Evolutionary conservation across 176 grass and related monocot genomes (phyloP).

Genomic region (Aegilops umbellulata): DNA sequence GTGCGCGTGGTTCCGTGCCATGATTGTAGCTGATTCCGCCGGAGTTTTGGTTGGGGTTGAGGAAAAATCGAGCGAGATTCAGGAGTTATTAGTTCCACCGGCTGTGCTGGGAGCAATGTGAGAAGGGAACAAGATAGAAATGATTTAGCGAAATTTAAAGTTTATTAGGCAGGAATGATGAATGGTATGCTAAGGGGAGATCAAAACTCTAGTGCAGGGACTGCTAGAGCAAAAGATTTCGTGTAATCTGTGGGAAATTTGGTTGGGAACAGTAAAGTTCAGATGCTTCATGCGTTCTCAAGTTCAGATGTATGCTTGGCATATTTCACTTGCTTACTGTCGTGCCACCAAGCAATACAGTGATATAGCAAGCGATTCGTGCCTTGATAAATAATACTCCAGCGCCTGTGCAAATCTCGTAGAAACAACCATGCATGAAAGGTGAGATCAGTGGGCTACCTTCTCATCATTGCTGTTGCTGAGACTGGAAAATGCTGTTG

Average conservation of each 20-base stretch:
- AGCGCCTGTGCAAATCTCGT: too few species aligned
- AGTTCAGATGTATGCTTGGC: background rate
- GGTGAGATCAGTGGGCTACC: background rate
- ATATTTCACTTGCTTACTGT: background rate
- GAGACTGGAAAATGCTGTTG: background rate
- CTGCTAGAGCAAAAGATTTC: background rate
- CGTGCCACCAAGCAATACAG: background rate
- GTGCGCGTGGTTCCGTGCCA: background rate
- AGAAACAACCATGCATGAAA: background rate
- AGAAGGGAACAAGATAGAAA: background rate
- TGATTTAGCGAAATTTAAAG: background rate
- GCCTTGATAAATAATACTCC: background rate
- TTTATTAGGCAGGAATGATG: background rate
- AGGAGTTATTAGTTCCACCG: background rate
- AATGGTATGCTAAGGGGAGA: background rate
- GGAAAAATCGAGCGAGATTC: background rate
- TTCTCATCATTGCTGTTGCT: background rate
- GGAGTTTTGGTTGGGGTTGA: background rate
- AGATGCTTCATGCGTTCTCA: background rate
- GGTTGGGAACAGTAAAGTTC: background rate
- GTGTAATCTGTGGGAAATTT: background rate
- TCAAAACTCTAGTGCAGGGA: background rate
- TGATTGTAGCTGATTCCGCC: background rate
- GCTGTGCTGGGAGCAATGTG: background rate
- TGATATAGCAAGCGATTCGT: background rate